phyloP scores from a whole-genome alignment of 805 yeast species.

The Candida piceae region DNA sequence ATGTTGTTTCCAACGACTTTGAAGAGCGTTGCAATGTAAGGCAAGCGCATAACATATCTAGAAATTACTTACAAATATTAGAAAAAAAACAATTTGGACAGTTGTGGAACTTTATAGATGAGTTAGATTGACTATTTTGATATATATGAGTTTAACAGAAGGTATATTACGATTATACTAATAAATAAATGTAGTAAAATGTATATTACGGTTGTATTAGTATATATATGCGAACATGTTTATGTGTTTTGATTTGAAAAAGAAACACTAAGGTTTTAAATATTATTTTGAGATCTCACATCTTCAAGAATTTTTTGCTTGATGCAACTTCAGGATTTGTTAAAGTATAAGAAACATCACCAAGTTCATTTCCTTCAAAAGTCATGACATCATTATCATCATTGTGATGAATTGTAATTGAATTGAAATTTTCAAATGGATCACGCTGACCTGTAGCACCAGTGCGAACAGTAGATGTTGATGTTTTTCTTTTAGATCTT shows the following conservation, averaged over 20 bases:
- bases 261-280: too few relatives aligned
- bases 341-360: slow-evolving; percentile 55
- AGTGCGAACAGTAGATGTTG: slow-evolving; percentile 21
- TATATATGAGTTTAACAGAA: not conserved
- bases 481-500: slow-evolving; percentile 29
- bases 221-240: not conserved
- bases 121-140: slow-evolving; percentile 6
- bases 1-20: slow-evolving; percentile 26
- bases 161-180: too few relatives aligned
- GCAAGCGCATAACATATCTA: slow-evolving; percentile 9
- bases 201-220: too few relatives aligned
- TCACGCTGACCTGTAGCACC: slow-evolving; percentile 34
- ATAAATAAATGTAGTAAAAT: too few relatives aligned
- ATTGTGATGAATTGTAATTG: slow-evolving; percentile 80
- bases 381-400: slow-evolving; percentile 42
- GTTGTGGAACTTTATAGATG: slow-evolving; percentile 19
- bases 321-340: slow-evolving; percentile 32
- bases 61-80: slow-evolving; percentile 1
- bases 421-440: slow-evolving; percentile 81
- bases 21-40: slow-evolving; percentile 18
- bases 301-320: slow-evolving; percentile 25
- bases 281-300: slow-evolving; percentile 18
- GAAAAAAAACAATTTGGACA: slow-evolving; percentile 3
- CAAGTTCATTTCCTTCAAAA: slow-evolving; percentile 43
- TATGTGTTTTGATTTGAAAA: too few relatives aligned